Conservation (phyloP, 1,284 basidiomycete genomes). For the Grifola frondosa region DNA sequence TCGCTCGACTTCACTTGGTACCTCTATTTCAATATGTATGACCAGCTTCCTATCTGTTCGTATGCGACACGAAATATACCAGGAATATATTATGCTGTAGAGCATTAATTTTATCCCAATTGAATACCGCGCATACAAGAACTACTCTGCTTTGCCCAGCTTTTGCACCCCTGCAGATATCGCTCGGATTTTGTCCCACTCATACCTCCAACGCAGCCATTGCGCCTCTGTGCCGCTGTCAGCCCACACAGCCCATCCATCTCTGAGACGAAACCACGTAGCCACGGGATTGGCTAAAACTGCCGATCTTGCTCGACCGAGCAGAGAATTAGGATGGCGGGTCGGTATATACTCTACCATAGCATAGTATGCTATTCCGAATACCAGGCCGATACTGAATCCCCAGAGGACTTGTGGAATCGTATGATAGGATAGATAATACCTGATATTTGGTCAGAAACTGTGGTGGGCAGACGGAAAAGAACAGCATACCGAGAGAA, state of each 20-base stretch:
- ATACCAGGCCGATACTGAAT: constrained; percentile 57
- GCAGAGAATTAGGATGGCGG: constrained; percentile 47
- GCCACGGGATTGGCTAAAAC: constrained; percentile 60
- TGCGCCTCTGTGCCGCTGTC: constrained; percentile 70
- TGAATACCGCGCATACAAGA: too few relatives aligned
- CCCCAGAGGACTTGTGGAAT: constrained; percentile 74
- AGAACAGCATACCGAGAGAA: constrained; percentile 67
- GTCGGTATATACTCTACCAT: constrained; percentile 62
- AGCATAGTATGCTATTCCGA: constrained; percentile 59
- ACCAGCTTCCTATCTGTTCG: too few relatives aligned
- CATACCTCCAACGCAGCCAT: constrained; percentile 60
- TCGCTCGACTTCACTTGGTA: too few relatives aligned
- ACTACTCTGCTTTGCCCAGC: background rate
- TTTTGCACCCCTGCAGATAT: too few relatives aligned
- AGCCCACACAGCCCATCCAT: constrained; percentile 78
- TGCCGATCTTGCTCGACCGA: constrained; percentile 49
- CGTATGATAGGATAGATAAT: constrained; percentile 75
- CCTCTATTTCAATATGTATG: too few relatives aligned
- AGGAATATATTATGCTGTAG: too few relatives aligned
- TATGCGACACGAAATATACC: too few relatives aligned
- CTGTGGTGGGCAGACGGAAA: background rate
- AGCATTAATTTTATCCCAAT: too few relatives aligned
- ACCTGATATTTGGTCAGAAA: constrained; percentile 40
- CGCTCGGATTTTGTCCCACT: constrained; percentile 43
- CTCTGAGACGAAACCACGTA: constrained; percentile 69